phyloP scores from a whole-genome alignment of 169 alveolate species.

The Eimeria acervulina region DNA sequence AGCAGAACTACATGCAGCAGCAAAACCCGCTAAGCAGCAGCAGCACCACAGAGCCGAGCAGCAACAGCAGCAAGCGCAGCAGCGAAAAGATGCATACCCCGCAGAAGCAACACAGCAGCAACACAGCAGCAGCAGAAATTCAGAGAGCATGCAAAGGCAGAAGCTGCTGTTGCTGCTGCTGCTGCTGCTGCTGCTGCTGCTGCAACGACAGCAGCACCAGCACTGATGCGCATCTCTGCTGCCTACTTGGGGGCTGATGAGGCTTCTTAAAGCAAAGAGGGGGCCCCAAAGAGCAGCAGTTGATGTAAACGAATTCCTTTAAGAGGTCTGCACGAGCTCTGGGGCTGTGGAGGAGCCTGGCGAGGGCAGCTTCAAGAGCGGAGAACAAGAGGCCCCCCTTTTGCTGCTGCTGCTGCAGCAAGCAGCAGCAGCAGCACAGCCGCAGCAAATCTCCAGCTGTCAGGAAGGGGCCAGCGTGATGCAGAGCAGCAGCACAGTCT shows the following conservation, averaged over 20 bases:
- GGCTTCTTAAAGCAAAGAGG: background rate
- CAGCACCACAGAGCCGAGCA: background rate
- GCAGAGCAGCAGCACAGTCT: background rate
- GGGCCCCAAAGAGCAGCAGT: background rate
- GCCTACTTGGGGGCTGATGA: background rate
- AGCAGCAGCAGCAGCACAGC: constrained; percentile 49
- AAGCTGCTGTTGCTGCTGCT: background rate
- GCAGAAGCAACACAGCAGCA: background rate
- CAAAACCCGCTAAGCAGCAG: background rate
- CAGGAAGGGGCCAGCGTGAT: background rate
- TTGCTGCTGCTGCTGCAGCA: constrained; percentile 47
- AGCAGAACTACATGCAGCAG: background rate
- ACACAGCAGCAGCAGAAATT: constrained; percentile 16
- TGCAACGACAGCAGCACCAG: background rate
- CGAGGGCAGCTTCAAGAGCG: background rate
- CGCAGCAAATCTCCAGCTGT: background rate
- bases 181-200: background rate
- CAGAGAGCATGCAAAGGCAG: background rate
- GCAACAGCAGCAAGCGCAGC: background rate
- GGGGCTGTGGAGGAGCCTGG: background rate
- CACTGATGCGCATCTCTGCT: background rate
- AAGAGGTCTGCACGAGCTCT: background rate
- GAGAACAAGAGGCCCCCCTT: background rate
- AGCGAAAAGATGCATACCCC: too few relatives aligned
- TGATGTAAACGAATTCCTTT: background rate